phyloP scores from a whole-genome alignment of 495 filamentous ascomycete species.

The Aspergillus sclerotioniger region DNA sequence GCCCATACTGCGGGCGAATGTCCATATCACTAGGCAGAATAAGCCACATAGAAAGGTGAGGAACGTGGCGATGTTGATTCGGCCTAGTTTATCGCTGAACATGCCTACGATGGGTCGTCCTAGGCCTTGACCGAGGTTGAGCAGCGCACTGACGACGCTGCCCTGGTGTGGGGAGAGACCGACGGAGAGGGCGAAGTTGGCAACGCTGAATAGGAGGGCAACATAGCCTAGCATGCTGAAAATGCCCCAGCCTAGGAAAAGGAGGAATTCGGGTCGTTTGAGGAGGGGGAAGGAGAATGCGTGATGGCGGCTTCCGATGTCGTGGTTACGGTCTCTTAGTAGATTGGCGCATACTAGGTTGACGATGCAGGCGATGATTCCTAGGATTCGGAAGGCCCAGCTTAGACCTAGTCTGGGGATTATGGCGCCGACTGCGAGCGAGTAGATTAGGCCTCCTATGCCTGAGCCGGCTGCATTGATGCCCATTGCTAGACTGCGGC shows the following conservation, averaged over 20 bases:
- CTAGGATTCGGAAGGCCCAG: slow-evolving; percentile 75
- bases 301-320: slow-evolving; percentile 58
- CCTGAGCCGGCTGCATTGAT: slow-evolving; percentile 73
- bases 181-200: slow-evolving; percentile 66
- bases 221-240: slow-evolving; percentile 75
- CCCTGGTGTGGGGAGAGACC: slow-evolving; percentile 67
- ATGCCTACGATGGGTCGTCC: slow-evolving; percentile 73
- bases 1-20: slow-evolving; percentile 62
- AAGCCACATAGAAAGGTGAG: slow-evolving; percentile 65
- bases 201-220: slow-evolving; percentile 72
- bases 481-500: slow-evolving; percentile 69
- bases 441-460: slow-evolving; percentile 67
- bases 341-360: slow-evolving; percentile 62
- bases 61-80: slow-evolving; percentile 68
- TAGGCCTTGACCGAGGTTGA: slow-evolving; percentile 69
- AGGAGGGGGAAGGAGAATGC: slow-evolving; percentile 65
- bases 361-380: slow-evolving; percentile 61
- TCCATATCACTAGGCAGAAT: slow-evolving; percentile 71
- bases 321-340: slow-evolving; percentile 68
- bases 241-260: slow-evolving; percentile 66
- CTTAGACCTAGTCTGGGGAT: slow-evolving; percentile 60
- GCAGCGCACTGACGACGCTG: slow-evolving; percentile 65
- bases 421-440: slow-evolving; percentile 46
- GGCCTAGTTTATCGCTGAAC: slow-evolving; percentile 67
- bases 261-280: slow-evolving; percentile 57